phyloP scores from a whole-genome alignment of 768 basidiomycete genomes.

The Glaciozyma antarctica region DNA sequence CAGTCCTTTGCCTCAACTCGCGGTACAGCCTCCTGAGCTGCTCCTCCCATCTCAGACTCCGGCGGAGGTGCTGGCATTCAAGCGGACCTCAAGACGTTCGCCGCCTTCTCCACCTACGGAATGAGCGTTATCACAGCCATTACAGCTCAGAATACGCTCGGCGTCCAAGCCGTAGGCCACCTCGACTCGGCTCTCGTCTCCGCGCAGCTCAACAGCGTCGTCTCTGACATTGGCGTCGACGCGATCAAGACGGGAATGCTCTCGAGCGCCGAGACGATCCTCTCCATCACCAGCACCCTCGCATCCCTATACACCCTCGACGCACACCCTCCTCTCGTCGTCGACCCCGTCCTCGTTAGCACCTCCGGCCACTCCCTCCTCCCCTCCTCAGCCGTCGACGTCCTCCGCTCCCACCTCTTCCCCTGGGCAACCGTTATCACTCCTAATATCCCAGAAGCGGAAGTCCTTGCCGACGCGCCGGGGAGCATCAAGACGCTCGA shows the following conservation, averaged over 20 bases:
- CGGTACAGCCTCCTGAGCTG: neutral
- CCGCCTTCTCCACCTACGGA: constrained; percentile 68
- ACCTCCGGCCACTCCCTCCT: constrained; percentile 78
- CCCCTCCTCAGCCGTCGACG: constrained; percentile 54
- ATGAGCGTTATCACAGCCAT: constrained; percentile 72
- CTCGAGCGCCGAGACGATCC: constrained; percentile 51
- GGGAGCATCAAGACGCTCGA: constrained; percentile 41
- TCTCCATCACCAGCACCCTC: constrained; percentile 41
- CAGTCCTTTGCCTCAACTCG: neutral
- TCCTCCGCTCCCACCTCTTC: constrained; percentile 55
- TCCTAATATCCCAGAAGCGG: constrained; percentile 74
- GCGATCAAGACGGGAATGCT: constrained; percentile 91
- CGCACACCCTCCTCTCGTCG: constrained; percentile 48
- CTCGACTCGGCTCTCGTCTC: constrained; percentile 60
- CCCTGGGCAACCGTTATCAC: constrained; percentile 66
- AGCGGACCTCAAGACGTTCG: constrained; percentile 81
- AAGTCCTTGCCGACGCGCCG: constrained; percentile 55
- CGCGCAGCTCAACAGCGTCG: constrained; percentile 62
- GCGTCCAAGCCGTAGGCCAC: constrained; percentile 42
- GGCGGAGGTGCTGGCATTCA: constrained; percentile 81
- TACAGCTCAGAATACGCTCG: constrained; percentile 74
- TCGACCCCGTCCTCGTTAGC: constrained; percentile 85
- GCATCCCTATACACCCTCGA: neutral
- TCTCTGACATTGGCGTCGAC: constrained; percentile 59
- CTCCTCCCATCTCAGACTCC: constrained; percentile 28